These are phyloP conservation scores for Dothideomycetidae sp. DNA, from an alignment of 2,329 filamentous ascomycete species.

Conservation along the genomic window DNA sequence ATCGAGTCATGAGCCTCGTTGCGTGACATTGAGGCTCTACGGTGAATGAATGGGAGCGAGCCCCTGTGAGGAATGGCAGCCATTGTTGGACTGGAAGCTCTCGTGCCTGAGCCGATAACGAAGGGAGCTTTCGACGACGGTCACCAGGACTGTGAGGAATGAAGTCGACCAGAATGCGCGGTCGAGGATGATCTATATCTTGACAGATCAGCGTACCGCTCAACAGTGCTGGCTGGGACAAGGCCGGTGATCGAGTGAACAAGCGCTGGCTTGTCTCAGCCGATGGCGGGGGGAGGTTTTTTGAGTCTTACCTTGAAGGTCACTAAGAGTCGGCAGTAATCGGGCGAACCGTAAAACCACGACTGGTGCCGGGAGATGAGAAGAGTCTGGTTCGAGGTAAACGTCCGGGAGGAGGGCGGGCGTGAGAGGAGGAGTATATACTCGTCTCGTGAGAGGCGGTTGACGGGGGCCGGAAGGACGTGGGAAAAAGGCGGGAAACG, in stretches of 20 bases:
- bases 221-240: constrained; percentile 2
- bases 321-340: no score
- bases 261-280: constrained; percentile 9
- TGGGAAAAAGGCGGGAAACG: not conserved
- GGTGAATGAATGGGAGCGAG: constrained; percentile 8
- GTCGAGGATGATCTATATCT: not conserved
- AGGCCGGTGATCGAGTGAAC: constrained; percentile 2
- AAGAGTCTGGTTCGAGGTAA: not conserved
- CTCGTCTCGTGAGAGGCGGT: no score
- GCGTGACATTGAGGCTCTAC: constrained; percentile 4
- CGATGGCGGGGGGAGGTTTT: constrained; percentile 6
- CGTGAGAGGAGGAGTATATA: not conserved
- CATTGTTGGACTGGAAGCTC: constrained; percentile 1
- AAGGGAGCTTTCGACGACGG: no score
- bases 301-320: not conserved
- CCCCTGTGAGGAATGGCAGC: constrained; percentile 7
- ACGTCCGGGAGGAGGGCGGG: not conserved
- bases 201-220: constrained; percentile 4
- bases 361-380: not conserved
- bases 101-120: no score
- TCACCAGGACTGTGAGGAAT: not conserved
- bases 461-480: no score
- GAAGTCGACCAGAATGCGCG: not conserved
- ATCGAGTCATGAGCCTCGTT: constrained; percentile 5
- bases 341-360: not conserved